Evolutionary conservation across 495 filamentous ascomycete species (phyloP).

Genomic region (Penicillium daleae): DNA sequence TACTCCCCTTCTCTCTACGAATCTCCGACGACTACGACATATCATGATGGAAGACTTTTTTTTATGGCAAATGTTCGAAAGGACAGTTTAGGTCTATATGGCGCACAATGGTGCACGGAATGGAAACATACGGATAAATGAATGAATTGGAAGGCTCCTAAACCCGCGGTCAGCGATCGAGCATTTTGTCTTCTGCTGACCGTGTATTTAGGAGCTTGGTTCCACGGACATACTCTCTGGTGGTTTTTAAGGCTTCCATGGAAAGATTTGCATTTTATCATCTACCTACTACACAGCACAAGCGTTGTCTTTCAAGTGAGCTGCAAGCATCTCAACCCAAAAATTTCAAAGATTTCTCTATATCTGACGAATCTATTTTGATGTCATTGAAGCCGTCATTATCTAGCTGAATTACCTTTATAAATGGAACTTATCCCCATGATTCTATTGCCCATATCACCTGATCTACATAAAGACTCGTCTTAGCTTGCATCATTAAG

Average conservation of each 20-base stretch:
- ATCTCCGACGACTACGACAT: constrained; percentile 15
- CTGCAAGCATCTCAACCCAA: background rate
- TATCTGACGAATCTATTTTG: background rate
- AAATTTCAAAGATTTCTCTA: background rate
- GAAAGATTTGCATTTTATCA: background rate
- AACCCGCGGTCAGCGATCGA: constrained; percentile 1
- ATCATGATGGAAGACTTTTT: constrained; percentile 7
- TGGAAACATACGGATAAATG: constrained; percentile 9
- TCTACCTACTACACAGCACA: background rate
- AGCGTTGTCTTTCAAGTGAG: background rate
- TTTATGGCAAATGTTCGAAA: background rate
- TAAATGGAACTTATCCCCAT: no score
- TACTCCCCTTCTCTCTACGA: constrained; percentile 1
- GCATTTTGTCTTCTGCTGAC: background rate
- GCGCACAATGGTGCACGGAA: background rate
- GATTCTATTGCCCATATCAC: no score
- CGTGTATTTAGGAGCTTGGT: background rate
- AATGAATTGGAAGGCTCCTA: constrained; percentile 11
- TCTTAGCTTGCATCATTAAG: no score
- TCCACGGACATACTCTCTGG: background rate
- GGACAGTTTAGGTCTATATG: background rate
- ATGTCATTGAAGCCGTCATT: background rate
- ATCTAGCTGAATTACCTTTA: no score
- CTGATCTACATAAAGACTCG: no score
- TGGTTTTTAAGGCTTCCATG: background rate